A percentile compares a stretch with the other conserved stretches of the same genome.
These are phyloP conservation scores for Lactifluus volemus DNA, from an alignment of 768 basidiomycete genomes.

Conservation along the genomic window DNA sequence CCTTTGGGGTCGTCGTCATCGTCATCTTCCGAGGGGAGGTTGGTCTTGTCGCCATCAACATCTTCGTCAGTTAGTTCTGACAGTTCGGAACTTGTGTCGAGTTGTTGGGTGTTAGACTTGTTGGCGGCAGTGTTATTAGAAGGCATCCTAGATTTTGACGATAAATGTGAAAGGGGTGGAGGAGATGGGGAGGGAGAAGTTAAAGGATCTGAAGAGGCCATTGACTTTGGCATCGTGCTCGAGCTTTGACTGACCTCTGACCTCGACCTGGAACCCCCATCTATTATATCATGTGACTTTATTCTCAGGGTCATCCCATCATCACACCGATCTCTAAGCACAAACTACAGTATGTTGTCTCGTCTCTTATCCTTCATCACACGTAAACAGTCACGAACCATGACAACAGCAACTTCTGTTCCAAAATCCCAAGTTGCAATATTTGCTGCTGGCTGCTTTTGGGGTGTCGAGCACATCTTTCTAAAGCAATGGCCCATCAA, in stretches of 20 bases:
- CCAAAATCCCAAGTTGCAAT: conserved; percentile 32
- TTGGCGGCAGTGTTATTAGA: conserved; percentile 22
- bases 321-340: no score
- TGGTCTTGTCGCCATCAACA: conserved; percentile 38
- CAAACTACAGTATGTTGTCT: not conserved
- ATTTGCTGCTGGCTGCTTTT: conserved; percentile 67
- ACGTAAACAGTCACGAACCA: not conserved
- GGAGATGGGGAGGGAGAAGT: conserved; percentile 63
- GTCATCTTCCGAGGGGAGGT: conserved; percentile 5
- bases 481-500: conserved; percentile 66
- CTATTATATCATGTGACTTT: no score
- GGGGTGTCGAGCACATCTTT: conserved; percentile 84
- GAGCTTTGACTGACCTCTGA: no score
- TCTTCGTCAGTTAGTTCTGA: conserved; percentile 82
- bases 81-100: conserved; percentile 67
- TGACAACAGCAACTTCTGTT: conserved; percentile 18
- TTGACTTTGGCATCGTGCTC: conserved; percentile 38
- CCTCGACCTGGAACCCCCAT: no score
- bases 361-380: not conserved
- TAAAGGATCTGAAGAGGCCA: conserved; percentile 54
- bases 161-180: conserved; percentile 32
- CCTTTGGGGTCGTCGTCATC: conserved; percentile 19
- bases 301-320: no score
- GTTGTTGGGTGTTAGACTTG: conserved; percentile 27
- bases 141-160: conserved; percentile 16